Base-by-base conservation (phyloP, 1,139 yeast genomes). In the Pichia sp. region DNA sequence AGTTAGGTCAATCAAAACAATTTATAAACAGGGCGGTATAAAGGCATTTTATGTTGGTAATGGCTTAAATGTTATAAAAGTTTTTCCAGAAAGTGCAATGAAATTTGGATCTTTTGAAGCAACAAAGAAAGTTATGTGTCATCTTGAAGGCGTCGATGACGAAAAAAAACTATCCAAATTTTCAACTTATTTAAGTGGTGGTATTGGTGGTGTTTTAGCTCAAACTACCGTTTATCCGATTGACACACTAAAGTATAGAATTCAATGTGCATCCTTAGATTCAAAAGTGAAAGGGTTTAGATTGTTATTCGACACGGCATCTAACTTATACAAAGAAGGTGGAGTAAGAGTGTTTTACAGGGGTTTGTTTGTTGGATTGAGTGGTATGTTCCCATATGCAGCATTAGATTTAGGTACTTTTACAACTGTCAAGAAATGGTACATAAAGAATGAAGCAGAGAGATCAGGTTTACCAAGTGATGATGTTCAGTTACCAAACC, bases 321-420 rank as follows among this genome's bases (percentile, higher is more conserved):
- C 71, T 53, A 80, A 82, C 49, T 83, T 90, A 85, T 86, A 77
- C 66, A 68, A 66, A 47, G 87, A 82, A 56, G 96, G 96, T 40
- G 98, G 98, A 0, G 32, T 86, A 2, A 68, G 74, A 44, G 70
- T 85, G 13, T 92, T 89, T 61, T 92, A 92, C 63, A 72, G 98
- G 54, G 98, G 98, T 35, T 73, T 89, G 30, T 67, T 79, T 44
- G 95, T 86, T 22, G 98, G 98, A 18, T 79, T 89, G 3, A 77
- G 90, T 52, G 98, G 98, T 44, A 90, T 92, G 55, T 92, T 92
- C 69, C 98, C 98, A 1, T 92, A 90, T 65, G 97, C 97, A 0
- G 98, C 98, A 0, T 72, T 92, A 40, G 98, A 92, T 66, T 71
- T 92, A 47, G 98, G 98, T 26, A 90, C 97, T 0, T 92, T 92